Evolutionary conservation across 345 rosid genomes (phyloP).

Genomic region (Euphorbia lathyris): DNA sequence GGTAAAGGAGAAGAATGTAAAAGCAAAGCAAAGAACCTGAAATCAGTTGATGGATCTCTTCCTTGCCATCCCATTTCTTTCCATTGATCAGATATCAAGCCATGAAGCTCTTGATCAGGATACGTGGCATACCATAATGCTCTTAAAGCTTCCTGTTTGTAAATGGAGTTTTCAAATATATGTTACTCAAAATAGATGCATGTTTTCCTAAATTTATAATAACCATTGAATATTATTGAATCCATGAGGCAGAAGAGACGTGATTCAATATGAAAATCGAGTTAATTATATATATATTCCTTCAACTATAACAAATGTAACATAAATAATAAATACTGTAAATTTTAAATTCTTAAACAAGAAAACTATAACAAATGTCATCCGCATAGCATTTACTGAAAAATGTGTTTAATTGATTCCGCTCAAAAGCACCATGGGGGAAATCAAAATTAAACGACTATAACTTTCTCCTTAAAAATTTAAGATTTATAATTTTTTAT

Average conservation of each 20-base stretch:
- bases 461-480: no score
- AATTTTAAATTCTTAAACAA: no score
- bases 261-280: neutral
- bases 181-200: neutral
- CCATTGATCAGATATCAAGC: slow-evolving; percentile 88
- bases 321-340: no score
- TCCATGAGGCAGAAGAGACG: neutral
- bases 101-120: slow-evolving; percentile 66
- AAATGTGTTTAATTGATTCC: no score
- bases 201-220: neutral
- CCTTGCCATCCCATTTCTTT: slow-evolving; percentile 99
- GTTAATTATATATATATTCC: no score
- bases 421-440: no score
- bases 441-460: no score
- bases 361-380: no score
- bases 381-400: no score
- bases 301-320: no score
- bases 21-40: slow-evolving; percentile 46
- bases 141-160: slow-evolving; percentile 67
- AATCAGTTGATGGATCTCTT: slow-evolving; percentile 92
- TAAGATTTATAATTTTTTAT: no score
- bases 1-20: neutral
- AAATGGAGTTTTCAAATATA: neutral
- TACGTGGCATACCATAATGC: slow-evolving; percentile 82
- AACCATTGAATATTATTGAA: neutral